phyloP scores from a whole-genome alignment of 2,329 filamentous ascomycete species.

The Aureobasidium sp. region DNA sequence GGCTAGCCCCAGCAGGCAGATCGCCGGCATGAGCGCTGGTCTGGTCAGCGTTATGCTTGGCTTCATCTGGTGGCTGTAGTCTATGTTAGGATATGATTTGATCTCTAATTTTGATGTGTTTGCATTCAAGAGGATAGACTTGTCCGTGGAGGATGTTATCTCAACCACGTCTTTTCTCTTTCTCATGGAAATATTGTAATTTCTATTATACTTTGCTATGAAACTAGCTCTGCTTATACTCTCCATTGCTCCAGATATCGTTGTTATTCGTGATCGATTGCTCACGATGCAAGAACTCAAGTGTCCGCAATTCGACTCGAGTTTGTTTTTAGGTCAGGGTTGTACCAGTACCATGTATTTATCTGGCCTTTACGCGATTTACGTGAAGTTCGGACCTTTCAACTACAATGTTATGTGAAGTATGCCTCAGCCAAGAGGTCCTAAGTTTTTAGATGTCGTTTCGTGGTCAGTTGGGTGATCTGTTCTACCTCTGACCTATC shows the following conservation, averaged over 20 bases:
- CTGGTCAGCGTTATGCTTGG: constrained; percentile 43
- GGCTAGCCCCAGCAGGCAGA: constrained; percentile 38
- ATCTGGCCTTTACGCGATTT: no score
- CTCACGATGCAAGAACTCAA: no score
- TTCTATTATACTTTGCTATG: neutral
- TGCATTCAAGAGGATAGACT: neutral
- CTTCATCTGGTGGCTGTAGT: constrained; percentile 43
- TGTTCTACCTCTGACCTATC: no score
- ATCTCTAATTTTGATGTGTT: neutral
- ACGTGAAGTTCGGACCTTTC: no score
- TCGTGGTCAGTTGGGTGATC: neutral
- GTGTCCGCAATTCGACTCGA: no score
- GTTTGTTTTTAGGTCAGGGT: no score
- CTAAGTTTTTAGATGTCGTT: neutral
- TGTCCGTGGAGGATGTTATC: no score
- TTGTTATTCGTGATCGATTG: neutral
- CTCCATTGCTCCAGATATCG: no score
- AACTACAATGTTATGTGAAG: no score
- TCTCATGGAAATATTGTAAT: neutral
- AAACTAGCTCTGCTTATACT: neutral
- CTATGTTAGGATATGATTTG: neutral
- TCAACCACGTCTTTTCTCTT: neutral
- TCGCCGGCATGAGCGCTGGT: constrained; percentile 43
- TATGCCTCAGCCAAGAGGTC: no score
- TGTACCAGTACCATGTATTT: no score